Conservation (phyloP, 768 basidiomycete species). For the Suillus variegatus region DNA sequence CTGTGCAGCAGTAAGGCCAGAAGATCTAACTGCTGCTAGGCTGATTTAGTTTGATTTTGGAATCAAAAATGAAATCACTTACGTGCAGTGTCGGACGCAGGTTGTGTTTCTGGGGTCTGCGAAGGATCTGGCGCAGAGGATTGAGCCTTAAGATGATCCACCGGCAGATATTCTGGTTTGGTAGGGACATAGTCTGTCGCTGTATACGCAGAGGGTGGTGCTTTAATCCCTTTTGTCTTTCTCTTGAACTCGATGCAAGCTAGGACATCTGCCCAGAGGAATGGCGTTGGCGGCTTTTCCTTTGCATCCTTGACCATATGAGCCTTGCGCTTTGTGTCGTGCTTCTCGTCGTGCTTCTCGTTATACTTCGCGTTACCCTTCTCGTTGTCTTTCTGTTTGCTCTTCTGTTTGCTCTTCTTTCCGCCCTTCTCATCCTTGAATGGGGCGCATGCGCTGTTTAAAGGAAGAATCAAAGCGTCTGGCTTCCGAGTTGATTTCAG, state of each 20-base stretch:
- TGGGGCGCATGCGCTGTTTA: neutral
- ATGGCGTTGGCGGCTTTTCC: too few species aligned
- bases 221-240: neutral
- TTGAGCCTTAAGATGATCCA: neutral
- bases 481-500: neutral
- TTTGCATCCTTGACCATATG: neutral
- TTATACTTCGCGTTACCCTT: too few species aligned
- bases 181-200: neutral
- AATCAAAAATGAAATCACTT: neutral
- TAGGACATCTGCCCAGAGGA: neutral
- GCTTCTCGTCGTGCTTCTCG: too few species aligned
- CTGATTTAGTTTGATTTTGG: neutral
- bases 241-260: neutral
- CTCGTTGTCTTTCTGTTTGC: too few species aligned
- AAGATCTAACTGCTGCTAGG: neutral
- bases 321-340: too few species aligned
- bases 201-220: neutral
- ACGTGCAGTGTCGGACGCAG: neutral
- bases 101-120: neutral
- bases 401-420: too few species aligned
- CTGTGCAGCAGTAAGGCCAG: too few species aligned
- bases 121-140: neutral
- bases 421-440: neutral
- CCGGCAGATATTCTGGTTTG: neutral
- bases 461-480: neutral